A percentile compares a stretch with the other conserved stretches of the same genome.
Conservation (phyloP, 495 filamentous ascomycete species). For the Trichoderma asperelloides region DNA sequence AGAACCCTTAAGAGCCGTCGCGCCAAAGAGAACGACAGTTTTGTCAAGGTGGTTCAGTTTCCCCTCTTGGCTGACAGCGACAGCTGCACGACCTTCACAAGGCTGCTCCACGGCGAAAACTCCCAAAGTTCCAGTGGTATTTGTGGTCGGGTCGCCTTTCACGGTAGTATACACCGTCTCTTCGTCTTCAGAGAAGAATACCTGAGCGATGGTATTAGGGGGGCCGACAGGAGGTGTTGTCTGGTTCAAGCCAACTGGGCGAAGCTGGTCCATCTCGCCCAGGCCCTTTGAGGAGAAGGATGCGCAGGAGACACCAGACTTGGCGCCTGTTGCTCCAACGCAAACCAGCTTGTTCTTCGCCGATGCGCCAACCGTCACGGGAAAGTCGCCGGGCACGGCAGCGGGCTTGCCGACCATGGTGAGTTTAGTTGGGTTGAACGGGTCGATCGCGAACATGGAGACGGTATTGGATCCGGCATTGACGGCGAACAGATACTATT, state of each 20-base stretch:
- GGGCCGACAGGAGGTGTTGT: slow-evolving; percentile 47
- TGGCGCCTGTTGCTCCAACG: slow-evolving; percentile 44
- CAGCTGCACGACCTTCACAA: slow-evolving; percentile 1
- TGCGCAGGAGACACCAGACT: slow-evolving; percentile 46
- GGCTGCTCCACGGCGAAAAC: slow-evolving; percentile 31
- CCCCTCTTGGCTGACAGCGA: slow-evolving; percentile 16
- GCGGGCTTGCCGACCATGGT: slow-evolving; percentile 21
- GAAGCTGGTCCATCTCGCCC: slow-evolving; percentile 31
- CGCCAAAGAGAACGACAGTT: slow-evolving; percentile 48
- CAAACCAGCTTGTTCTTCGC: slow-evolving; percentile 39
- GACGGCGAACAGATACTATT: slow-evolving; percentile 44
- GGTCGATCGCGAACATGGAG: slow-evolving; percentile 43
- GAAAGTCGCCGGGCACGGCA: slow-evolving; percentile 44
- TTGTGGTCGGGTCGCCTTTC: slow-evolving; percentile 43
- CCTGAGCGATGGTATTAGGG: slow-evolving; percentile 44
- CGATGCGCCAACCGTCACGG: slow-evolving; percentile 46
- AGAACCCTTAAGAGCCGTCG: slow-evolving; percentile 31
- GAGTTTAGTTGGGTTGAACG: slow-evolving; percentile 31
- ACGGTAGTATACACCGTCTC: slow-evolving; percentile 42
- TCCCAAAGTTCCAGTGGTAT: slow-evolving; percentile 47
- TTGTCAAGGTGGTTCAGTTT: slow-evolving; percentile 32
- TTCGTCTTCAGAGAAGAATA: slow-evolving; percentile 47
- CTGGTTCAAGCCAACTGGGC: slow-evolving; percentile 38
- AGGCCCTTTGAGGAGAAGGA: slow-evolving; percentile 32
- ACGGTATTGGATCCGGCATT: slow-evolving; percentile 53